Percentiles rank a stretch among this genome's conserved stretches.
These are phyloP conservation scores for Brassica incana DNA, from an alignment of 345 rosid species.

Conservation along the genomic window DNA sequence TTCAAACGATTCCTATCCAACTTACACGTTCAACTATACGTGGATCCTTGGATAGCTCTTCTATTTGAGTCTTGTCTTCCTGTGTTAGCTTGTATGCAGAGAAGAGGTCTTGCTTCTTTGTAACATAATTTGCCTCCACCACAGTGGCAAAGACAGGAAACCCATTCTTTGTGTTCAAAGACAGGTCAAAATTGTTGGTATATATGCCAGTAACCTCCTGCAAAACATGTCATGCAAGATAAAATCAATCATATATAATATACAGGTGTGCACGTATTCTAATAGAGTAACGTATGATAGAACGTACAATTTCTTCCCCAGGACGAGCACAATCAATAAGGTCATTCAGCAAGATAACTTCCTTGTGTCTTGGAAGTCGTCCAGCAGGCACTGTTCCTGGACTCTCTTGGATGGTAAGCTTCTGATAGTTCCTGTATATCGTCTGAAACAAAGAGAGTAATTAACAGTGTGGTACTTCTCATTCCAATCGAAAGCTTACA, in stretches of 20 bases:
- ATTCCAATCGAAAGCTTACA: not conserved
- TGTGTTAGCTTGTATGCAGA: conserved; percentile 95
- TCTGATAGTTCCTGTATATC: conserved; percentile 93
- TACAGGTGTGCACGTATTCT: not conserved
- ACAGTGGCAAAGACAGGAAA: conserved; percentile 98
- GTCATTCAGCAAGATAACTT: conserved; percentile 90
- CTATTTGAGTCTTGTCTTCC: conserved; percentile 91
- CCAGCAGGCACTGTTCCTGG: conserved; percentile 99
- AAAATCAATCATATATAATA: conserved; percentile 1
- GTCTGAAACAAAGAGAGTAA: conserved; percentile 57
- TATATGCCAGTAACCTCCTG: conserved; percentile 97
- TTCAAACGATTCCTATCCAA: not conserved
- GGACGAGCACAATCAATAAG: conserved; percentile 97
- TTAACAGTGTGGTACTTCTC: not conserved
- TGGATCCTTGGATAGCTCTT: conserved; percentile 86
- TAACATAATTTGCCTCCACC: conserved; percentile 85
- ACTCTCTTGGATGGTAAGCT: conserved; percentile 95
- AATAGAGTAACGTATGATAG: not conserved
- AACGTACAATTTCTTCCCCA: conserved; percentile 88
- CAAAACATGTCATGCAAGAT: conserved; percentile 9
- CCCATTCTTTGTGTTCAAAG: conserved; percentile 94
- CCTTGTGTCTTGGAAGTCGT: conserved; percentile 97
- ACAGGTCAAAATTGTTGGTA: conserved; percentile 90
- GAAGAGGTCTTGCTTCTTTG: conserved; percentile 95
- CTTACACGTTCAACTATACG: conserved; percentile 90